phyloP scores from a whole-genome alignment of 1,139 yeast species.

The Pichia sp. region DNA sequence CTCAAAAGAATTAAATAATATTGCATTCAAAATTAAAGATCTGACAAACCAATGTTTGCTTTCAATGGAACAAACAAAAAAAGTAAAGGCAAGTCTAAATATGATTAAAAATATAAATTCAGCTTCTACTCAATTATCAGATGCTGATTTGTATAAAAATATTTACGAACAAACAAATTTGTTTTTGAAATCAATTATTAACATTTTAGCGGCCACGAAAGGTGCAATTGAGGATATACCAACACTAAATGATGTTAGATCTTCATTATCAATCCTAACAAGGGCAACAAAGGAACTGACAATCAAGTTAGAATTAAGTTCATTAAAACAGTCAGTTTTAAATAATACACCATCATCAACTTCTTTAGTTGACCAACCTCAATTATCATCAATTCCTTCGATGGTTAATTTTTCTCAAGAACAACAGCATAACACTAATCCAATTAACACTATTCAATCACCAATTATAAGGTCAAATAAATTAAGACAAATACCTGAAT shows the following conservation, averaged over 20 bases:
- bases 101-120: conserved; percentile 36
- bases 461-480: conserved; percentile 5
- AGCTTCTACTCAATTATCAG: conserved; percentile 33
- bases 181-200: conserved; percentile 76
- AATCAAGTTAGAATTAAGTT: conserved; percentile 60
- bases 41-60: conserved; percentile 70
- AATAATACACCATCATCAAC: conserved; percentile 12
- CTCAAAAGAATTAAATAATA: conserved; percentile 11
- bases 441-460: not conserved
- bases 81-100: conserved; percentile 52
- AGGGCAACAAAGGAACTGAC: conserved; percentile 89
- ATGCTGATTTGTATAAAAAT: conserved; percentile 51
- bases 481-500: conserved; percentile 11
- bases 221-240: conserved; percentile 78
- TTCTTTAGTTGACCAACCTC: conserved; percentile 26
- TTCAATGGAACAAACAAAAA: conserved; percentile 74
- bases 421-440: not conserved
- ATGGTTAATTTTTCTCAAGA: conserved; percentile 23
- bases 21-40: conserved; percentile 67
- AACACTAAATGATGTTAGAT: conserved; percentile 69
- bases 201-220: conserved; percentile 76
- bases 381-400: conserved; percentile 30
- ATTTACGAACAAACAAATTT: conserved; percentile 86
- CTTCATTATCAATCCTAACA: conserved; percentile 74
- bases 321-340: conserved; percentile 36